Percentiles rank a stretch among this genome's conserved stretches.
These are phyloP conservation scores for Fraxinus dipetala DNA, from an alignment of 305 asterid genomes.

Conservation along the genomic window DNA sequence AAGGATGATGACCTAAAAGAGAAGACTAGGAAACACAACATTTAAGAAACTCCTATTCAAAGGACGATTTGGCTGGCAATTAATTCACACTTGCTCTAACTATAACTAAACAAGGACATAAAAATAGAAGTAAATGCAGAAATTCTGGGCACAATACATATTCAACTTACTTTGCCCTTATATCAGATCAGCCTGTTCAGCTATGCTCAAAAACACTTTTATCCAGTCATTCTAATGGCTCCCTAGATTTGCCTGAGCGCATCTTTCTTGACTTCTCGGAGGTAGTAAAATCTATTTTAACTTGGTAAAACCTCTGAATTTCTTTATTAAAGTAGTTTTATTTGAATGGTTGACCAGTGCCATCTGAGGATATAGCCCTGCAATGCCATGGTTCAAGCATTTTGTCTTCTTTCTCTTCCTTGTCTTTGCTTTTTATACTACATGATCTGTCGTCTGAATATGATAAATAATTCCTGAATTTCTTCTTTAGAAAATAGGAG, in stretches of 20 bases:
- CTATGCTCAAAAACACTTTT: constrained; percentile 3
- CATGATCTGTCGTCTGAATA: background rate
- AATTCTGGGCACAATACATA: background rate
- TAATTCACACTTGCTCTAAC: background rate
- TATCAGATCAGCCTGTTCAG: background rate
- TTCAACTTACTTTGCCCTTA: background rate
- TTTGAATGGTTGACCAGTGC: background rate
- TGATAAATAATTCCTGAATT: background rate
- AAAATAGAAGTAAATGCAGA: background rate
- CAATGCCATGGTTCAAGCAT: background rate
- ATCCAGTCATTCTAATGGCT: background rate
- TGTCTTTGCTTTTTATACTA: background rate
- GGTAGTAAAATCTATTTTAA: constrained; percentile 5
- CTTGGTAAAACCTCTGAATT: background rate
- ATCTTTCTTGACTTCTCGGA: constrained; percentile 3
- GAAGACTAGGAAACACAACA: background rate
- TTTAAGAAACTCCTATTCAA: background rate
- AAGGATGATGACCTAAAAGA: background rate
- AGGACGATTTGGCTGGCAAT: background rate
- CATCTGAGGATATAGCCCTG: background rate
- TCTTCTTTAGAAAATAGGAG: background rate
- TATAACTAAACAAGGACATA: background rate
- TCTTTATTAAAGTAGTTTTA: background rate
- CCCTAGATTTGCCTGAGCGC: constrained; percentile 1
- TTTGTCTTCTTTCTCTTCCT: background rate